Evolutionary conservation across 108 stramenopile genomes (phyloP), one percentile per base, ranked within the genome.

Genomic region (Ochromonas danica): DNA sequence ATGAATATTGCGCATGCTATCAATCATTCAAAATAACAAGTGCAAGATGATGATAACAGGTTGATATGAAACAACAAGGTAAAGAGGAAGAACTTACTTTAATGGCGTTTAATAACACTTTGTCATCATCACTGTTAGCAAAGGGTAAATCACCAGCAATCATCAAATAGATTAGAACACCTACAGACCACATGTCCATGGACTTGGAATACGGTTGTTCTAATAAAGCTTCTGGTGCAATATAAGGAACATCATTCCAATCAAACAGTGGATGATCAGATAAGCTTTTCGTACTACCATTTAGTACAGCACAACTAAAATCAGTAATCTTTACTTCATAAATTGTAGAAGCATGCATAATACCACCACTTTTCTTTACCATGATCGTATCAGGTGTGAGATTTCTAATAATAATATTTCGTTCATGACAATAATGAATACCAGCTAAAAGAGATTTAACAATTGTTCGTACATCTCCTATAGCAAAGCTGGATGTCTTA

Each of bases 301-400:
- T n/a, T n/a, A 14, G 14, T 25, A 67, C 63, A 6, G 63, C 63
- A 28, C 6, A 35, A 6, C 14, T 14, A 36, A 67, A 67, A 36
- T 67, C 63, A 36, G 63, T 36, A 10, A 67, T 31, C 31, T 67
- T 67, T 36, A 67, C 31, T 28, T 67, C 63, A 22, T 17, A 57
- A 10, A 17, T 10, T 22, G 51, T 17, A n/a, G n/a, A n/a, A n/a
- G n/a, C n/a, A n/a, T n/a, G n/a, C n/a, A n/a, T n/a, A n/a, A n/a
- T n/a, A 17, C 51, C 51, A 22, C 51, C 51, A 10, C 17, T 22
- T 22, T 22, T 10, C 51, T 57, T 57, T 22, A 57, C 51, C 17
- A 57, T 22, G 51, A 57, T 57, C 17, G 10, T 57, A 22, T 10
- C 51, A 22, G 51, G 51, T 22, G 51, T 17, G 17, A 57, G 51